Evolutionary conservation across 768 basidiomycete species (phyloP).

Genomic region (Boletus rubropictus): DNA sequence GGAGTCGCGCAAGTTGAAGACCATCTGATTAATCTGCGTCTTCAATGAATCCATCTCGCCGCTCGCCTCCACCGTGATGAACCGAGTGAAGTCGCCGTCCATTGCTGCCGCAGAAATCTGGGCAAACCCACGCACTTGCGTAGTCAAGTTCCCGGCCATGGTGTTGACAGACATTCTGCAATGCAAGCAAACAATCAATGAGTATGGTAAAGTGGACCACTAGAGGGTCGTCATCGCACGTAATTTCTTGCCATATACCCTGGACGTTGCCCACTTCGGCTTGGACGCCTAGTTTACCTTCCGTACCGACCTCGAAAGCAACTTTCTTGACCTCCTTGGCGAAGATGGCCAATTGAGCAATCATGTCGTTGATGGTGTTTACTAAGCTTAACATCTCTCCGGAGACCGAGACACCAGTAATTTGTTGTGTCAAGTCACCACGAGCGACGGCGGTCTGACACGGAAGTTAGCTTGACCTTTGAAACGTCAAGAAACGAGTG

Average conservation of each 20-base stretch:
- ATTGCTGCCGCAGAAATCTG: constrained; percentile 98
- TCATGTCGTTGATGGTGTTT: constrained; percentile 94
- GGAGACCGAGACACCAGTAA: constrained; percentile 84
- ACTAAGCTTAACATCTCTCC: constrained; percentile 96
- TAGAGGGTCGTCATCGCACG: constrained; percentile 46
- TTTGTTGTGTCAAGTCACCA: constrained; percentile 91
- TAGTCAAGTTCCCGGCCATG: constrained; percentile 95
- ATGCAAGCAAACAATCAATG: neutral
- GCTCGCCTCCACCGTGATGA: constrained; percentile 97
- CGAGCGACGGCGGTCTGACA: constrained; percentile 82
- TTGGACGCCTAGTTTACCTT: constrained; percentile 97
- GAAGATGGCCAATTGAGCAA: constrained; percentile 62
- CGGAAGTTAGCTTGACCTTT: neutral
- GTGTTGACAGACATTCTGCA: constrained; percentile 89
- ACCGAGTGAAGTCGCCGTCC: constrained; percentile 97
- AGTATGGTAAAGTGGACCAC: neutral
- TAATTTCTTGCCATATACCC: constrained; percentile 98
- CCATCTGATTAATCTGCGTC: constrained; percentile 99
- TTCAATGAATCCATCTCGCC: constrained; percentile 99
- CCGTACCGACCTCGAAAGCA: constrained; percentile 94
- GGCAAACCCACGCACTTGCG: constrained; percentile 97
- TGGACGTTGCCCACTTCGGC: constrained; percentile 96
- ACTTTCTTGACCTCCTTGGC: constrained; percentile 88
- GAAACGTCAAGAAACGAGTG: neutral
- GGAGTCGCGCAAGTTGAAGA: constrained; percentile 91